Conservation (phyloP, 768 basidiomycete species). For the Exsudoporus frostii region DNA sequence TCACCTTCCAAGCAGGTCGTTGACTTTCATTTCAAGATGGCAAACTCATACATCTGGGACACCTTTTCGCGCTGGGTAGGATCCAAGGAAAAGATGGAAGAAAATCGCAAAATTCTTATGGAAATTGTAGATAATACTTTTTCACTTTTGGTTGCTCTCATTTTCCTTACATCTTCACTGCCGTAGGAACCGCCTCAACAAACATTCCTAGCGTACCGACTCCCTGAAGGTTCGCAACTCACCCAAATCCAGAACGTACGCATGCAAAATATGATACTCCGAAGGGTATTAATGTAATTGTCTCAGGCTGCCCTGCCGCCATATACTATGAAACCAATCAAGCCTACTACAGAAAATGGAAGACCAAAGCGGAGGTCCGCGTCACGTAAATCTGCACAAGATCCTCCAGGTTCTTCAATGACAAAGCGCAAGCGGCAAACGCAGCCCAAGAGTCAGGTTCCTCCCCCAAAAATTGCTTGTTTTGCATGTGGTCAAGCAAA, state of each 20-base stretch:
- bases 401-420: conserved; percentile 16
- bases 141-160: neutral
- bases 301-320: conserved; percentile 43
- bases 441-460: conserved; percentile 31
- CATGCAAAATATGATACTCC: neutral
- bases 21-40: conserved; percentile 47
- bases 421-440: conserved; percentile 42
- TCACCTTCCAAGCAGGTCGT: conserved; percentile 32
- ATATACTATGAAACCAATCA: conserved; percentile 56
- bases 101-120: conserved; percentile 44
- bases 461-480: conserved; percentile 51
- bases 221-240: conserved; percentile 54
- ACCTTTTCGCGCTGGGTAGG: conserved; percentile 61
- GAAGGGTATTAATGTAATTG: neutral
- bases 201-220: conserved; percentile 53
- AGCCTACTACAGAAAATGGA: conserved; percentile 42
- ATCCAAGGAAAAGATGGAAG: conserved; percentile 47
- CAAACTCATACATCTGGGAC: conserved; percentile 53
- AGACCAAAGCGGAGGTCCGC: conserved; percentile 36
- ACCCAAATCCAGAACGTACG: conserved; percentile 59
- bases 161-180: conserved; percentile 1
- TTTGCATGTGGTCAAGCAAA: conserved; percentile 60
- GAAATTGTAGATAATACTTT: conserved; percentile 39
- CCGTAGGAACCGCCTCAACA: conserved; percentile 42
- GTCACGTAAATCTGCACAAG: conserved; percentile 31